Conservation (phyloP, 106 monocot genomes). For the Apostasia shenzhenica region DNA sequence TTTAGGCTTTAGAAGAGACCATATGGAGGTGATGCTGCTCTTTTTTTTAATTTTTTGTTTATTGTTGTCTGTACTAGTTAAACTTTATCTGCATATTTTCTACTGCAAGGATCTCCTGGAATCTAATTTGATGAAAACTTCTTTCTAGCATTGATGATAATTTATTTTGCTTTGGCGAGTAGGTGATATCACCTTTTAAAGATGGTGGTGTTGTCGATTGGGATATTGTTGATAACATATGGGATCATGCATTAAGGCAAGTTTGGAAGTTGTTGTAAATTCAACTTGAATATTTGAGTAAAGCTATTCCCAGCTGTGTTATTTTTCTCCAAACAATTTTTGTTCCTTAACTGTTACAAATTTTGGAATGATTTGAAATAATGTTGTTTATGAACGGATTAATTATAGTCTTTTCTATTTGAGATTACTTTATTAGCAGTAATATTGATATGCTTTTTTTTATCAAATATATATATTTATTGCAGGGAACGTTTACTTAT, state of each 20-base stretch:
- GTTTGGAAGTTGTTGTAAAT: neutral
- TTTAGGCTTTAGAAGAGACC: constrained; percentile 53
- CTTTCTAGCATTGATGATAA: neutral
- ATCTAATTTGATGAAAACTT: neutral
- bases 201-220: constrained; percentile 87
- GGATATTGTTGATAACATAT: constrained; percentile 95
- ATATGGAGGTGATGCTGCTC: constrained; percentile 56
- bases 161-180: neutral
- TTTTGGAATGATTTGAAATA: no score
- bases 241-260: constrained; percentile 98
- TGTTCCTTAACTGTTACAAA: no score
- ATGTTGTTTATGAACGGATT: neutral
- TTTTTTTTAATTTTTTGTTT: neutral
- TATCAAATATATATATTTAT: neutral
- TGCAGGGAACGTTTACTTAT: constrained; percentile 67
- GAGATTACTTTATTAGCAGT: neutral
- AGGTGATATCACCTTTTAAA: constrained; percentile 93
- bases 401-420: neutral
- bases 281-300: neutral
- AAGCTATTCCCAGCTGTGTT: no score
- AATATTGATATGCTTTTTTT: neutral
- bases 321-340: no score
- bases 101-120: neutral
- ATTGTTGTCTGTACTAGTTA: neutral
- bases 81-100: neutral